Base-by-base conservation (phyloP, 2,329 filamentous ascomycete genomes). In the Colletotrichum higginsianum region DNA sequence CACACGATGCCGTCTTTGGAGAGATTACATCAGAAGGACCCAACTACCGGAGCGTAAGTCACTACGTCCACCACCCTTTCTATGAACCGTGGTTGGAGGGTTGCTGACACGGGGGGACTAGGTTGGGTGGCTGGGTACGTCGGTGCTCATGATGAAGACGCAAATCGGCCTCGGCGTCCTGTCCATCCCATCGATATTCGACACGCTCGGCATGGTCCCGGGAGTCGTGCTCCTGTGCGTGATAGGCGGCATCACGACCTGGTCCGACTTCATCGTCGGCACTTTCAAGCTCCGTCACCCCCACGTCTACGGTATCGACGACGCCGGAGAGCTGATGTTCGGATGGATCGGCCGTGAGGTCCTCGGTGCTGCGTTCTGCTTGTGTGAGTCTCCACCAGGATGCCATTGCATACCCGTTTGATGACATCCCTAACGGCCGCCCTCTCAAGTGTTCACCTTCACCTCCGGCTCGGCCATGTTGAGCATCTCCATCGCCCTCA, bases 221-320 rank as follows among this genome's bases (percentile, higher is more conserved):
- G 86, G 86, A 16, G 75, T 86, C 13, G 82, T 87, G 26, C 79
- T 80, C 52, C 78, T 87, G 13, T 50, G 81, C 6, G 65, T 75
- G 1, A 80, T 87, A 42, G 82, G 79, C 1, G 67, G 40, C 26
- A 85, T 86, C 71, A 86, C 85, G 0, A 84, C 82, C 2, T 87
- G 85, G 85, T 85, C 84, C 2, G 79, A 81, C 65, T 86, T 84
- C 67, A 83, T 86, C 40, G 78, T 87, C 12, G 86, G 84, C 15
- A 75, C 78, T 18, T 88, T 88, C 79, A 88, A 88, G 73, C 73
- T 85, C 42, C 78, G 79, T 8, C 86, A 88, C 73, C 82, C 81
- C 2, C 81, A 85, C 40, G 84, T 88, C 2, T 88, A 88, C 74
- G 82, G 84, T 18, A 85, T 88, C 65, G 86, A 86, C 55, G 86